Conservation (phyloP, 2,329 filamentous ascomycete genomes). For the Xylaria sp. region DNA sequence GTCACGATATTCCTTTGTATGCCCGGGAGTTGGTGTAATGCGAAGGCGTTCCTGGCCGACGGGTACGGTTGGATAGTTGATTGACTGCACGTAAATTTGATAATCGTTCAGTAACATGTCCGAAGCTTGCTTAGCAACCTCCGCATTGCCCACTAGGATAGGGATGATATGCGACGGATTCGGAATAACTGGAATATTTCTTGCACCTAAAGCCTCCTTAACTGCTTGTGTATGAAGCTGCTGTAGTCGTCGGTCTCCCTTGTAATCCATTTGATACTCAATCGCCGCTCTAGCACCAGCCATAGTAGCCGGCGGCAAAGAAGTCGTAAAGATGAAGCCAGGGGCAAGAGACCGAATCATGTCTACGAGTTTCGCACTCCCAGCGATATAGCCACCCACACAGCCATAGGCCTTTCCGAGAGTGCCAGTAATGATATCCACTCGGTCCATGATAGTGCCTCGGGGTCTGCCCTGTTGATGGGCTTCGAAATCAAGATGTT, state of each 20-base stretch:
- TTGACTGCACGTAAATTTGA: conserved; percentile 96
- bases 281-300: conserved; percentile 91
- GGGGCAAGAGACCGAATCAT: conserved; percentile 93
- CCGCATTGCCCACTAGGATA: conserved; percentile 91
- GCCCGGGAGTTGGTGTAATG: conserved; percentile 94
- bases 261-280: conserved; percentile 88
- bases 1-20: conserved; percentile 84
- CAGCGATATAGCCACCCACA: conserved; percentile 97
- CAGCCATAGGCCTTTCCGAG: conserved; percentile 98
- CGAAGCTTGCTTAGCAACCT: conserved; percentile 89
- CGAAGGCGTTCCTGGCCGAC: conserved; percentile 97
- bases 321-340: conserved; percentile 99
- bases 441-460: conserved; percentile 92
- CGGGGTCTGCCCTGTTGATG: conserved; percentile 78
- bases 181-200: conserved; percentile 94
- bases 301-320: conserved; percentile 95
- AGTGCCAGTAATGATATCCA: conserved; percentile 98
- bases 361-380: conserved; percentile 86
- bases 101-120: conserved; percentile 91
- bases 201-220: conserved; percentile 80
- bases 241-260: conserved; percentile 88
- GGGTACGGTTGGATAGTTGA: conserved; percentile 98
- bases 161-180: conserved; percentile 98
- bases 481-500: conserved; percentile 94
- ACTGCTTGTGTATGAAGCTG: conserved; percentile 96